Conservation (phyloP, 2,329 filamentous ascomycete species). For the Fusarium tanahbumbuense region DNA sequence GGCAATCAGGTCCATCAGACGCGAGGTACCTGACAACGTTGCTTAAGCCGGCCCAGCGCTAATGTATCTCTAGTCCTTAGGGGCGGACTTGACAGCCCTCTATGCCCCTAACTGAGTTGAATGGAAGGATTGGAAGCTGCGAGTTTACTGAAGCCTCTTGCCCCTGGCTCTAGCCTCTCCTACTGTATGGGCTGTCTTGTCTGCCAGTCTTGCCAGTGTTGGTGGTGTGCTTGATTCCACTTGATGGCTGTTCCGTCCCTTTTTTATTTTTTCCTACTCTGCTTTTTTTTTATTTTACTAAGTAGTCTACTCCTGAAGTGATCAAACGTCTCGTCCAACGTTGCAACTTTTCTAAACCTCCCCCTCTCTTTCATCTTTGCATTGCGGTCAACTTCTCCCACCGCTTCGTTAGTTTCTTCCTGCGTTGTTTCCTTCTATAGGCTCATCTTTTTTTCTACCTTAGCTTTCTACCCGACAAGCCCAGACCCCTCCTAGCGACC, state of each 20-base stretch:
- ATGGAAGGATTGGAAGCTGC: slow-evolving; percentile 30
- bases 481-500: slow-evolving; percentile 35
- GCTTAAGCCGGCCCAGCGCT: slow-evolving; percentile 30
- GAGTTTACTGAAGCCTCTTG: slow-evolving; percentile 19
- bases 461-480: slow-evolving; percentile 24
- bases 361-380: slow-evolving; percentile 6
- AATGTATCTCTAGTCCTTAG: slow-evolving; percentile 31
- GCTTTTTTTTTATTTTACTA: slow-evolving; percentile 14
- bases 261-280: slow-evolving; percentile 26
- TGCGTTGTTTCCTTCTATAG: slow-evolving; percentile 11
- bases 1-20: slow-evolving; percentile 24
- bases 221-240: slow-evolving; percentile 33
- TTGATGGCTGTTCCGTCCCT: slow-evolving; percentile 30
- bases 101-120: slow-evolving; percentile 27
- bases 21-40: slow-evolving; percentile 38
- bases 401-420: slow-evolving; percentile 15
- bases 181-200: not conserved
- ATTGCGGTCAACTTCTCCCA: slow-evolving; percentile 11
- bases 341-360: slow-evolving; percentile 12
- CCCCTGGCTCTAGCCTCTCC: not conserved
- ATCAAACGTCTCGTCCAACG: slow-evolving; percentile 21
- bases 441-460: not conserved
- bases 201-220: not conserved
- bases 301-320: slow-evolving; percentile 26
- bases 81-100: slow-evolving; percentile 44